phyloP scores from a whole-genome alignment of 495 filamentous ascomycete species.

The Penicillium pancosmium region DNA sequence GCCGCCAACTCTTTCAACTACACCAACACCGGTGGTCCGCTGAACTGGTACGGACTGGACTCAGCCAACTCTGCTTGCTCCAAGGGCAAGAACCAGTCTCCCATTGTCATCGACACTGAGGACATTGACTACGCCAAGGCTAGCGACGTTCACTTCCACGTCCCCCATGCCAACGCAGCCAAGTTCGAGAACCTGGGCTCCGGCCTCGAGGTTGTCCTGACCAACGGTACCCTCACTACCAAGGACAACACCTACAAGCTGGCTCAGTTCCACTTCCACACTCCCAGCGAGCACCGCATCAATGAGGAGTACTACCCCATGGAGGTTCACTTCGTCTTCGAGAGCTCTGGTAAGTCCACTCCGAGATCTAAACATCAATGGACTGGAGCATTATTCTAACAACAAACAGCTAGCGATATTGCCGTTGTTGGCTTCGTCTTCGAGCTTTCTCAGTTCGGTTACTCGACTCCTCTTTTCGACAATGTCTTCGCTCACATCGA shows the following conservation, averaged over 20 bases:
- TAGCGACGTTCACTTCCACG: slow-evolving; percentile 41
- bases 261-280: slow-evolving; percentile 71
- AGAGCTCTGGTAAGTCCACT: slow-evolving; percentile 41
- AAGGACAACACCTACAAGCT: slow-evolving; percentile 52
- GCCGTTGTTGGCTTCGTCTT: slow-evolving; percentile 65
- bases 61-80: slow-evolving; percentile 46
- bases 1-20: slow-evolving; percentile 40
- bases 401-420: slow-evolving; percentile 29
- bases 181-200: slow-evolving; percentile 63
- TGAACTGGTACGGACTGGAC: slow-evolving; percentile 60
- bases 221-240: slow-evolving; percentile 40
- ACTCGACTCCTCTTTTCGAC: slow-evolving; percentile 53
- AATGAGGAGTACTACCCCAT: slow-evolving; percentile 57
- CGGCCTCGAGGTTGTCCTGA: slow-evolving; percentile 59
- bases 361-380: slow-evolving; percentile 15
- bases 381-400: neutral
- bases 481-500: slow-evolving; percentile 54
- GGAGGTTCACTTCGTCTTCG: slow-evolving; percentile 70
- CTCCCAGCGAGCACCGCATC: slow-evolving; percentile 67
- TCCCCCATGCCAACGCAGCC: slow-evolving; percentile 42
- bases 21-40: slow-evolving; percentile 52
- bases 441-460: slow-evolving; percentile 50
- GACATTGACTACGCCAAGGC: slow-evolving; percentile 23
- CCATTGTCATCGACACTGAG: slow-evolving; percentile 58
- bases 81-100: slow-evolving; percentile 61